phyloP scores from a whole-genome alignment of 2,329 filamentous ascomycete species.

The Colletotrichum gloeosporioides region DNA sequence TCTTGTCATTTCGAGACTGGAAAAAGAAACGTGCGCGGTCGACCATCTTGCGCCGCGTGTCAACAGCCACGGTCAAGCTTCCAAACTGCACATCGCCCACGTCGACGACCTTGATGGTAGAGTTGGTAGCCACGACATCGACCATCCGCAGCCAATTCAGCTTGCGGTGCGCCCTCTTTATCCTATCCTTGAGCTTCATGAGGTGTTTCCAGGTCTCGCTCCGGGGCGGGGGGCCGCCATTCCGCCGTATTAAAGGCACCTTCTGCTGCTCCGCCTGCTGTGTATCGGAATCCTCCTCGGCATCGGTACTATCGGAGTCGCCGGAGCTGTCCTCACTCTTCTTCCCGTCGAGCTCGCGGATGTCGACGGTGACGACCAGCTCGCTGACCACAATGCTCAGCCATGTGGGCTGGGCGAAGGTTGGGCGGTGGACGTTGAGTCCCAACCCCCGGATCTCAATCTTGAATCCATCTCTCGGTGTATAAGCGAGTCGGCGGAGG shows the following conservation, averaged over 20 bases:
- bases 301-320: slow-evolving; percentile 30
- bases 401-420: slow-evolving; percentile 97
- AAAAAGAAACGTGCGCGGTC: slow-evolving; percentile 90
- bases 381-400: slow-evolving; percentile 89
- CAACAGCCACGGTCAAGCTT: slow-evolving; percentile 83
- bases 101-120: slow-evolving; percentile 76
- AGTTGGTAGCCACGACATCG: slow-evolving; percentile 85
- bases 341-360: slow-evolving; percentile 65
- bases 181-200: slow-evolving; percentile 78
- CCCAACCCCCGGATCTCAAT: slow-evolving; percentile 91
- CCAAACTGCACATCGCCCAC: slow-evolving; percentile 88
- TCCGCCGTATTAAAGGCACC: slow-evolving; percentile 28
- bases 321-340: slow-evolving; percentile 40
- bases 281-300: slow-evolving; percentile 11
- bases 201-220: slow-evolving; percentile 83
- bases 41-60: slow-evolving; percentile 90
- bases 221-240: slow-evolving; percentile 44
- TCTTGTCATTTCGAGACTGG: slow-evolving; percentile 69
- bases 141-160: slow-evolving; percentile 90
- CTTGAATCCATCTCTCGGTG: slow-evolving; percentile 84
- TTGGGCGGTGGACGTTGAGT: slow-evolving; percentile 87
- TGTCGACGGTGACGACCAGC: slow-evolving; percentile 82
- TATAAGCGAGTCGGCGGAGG: slow-evolving; percentile 87
- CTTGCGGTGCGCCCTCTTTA: slow-evolving; percentile 85
- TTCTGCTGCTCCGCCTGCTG: slow-evolving; percentile 6